Conservation (phyloP, 2,329 filamentous ascomycete genomes). For the Ophiostoma ulmi region DNA sequence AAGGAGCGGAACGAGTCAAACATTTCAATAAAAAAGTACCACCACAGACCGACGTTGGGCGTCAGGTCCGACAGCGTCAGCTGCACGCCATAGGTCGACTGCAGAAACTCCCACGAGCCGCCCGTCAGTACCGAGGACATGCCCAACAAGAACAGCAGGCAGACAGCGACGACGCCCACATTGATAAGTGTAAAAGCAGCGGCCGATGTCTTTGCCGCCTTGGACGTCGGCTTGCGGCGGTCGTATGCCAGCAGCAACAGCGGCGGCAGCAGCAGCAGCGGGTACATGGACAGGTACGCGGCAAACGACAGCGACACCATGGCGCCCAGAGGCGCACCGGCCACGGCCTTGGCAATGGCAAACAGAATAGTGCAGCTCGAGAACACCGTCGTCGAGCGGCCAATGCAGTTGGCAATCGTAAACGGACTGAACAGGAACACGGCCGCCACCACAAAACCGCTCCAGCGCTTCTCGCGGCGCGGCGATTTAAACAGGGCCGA, state of each 20-base stretch:
- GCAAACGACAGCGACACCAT: slow-evolving; percentile 83
- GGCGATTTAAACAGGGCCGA: slow-evolving; percentile 74
- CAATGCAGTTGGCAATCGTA: slow-evolving; percentile 84
- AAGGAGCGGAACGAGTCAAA: slow-evolving; percentile 97
- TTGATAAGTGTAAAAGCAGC: slow-evolving; percentile 52
- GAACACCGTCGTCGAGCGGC: slow-evolving; percentile 81
- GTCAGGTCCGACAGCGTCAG: slow-evolving; percentile 86
- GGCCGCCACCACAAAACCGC: slow-evolving; percentile 68
- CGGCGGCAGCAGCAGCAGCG: slow-evolving; percentile 77
- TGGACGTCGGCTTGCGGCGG: slow-evolving; percentile 35
- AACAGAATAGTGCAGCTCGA: slow-evolving; percentile 83
- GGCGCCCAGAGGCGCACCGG: slow-evolving; percentile 66
- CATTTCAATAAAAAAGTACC: slow-evolving; percentile 99
- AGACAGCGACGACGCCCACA: slow-evolving; percentile 48
- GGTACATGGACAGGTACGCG: slow-evolving; percentile 88
- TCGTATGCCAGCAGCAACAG: slow-evolving; percentile 77
- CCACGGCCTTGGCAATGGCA: slow-evolving; percentile 73
- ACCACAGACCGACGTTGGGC: slow-evolving; percentile 94
- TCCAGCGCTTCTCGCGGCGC: slow-evolving; percentile 69
- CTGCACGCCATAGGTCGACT: slow-evolving; percentile 88
- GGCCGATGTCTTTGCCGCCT: slow-evolving; percentile 32
- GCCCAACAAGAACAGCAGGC: slow-evolving; percentile 58
- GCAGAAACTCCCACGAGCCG: slow-evolving; percentile 79
- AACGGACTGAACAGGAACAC: slow-evolving; percentile 95
- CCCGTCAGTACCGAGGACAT: slow-evolving; percentile 70